Evolutionary conservation across 257 asterid genomes (phyloP), one percentile per base, ranked within the genome.

Genomic region (Solanum phureja): DNA sequence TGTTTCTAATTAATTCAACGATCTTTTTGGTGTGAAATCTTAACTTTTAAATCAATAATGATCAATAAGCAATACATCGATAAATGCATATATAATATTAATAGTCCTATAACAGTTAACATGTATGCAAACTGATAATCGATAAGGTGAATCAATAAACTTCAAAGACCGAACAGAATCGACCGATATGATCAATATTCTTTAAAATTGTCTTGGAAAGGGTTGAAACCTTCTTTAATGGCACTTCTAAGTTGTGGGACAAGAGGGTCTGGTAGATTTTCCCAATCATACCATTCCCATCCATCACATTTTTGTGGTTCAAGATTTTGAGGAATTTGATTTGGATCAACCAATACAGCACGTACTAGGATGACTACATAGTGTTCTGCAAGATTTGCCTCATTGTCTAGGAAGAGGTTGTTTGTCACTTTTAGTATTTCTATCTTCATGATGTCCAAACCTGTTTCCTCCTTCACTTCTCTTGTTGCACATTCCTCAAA

Each of bases 291-390:
- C 95, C 96, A 94, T 58, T 91, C 93, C 98, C 96, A 92, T 1
- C 96, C 94, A 86, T 92, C 94, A 10, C 95, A 94, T 34, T 92
- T 92, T 11, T 94, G 93, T 37, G 94, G 95, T 91, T 94, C 98
- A 8, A 42, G 84, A 89, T 92, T 92, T 46, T 49, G 84, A 5
- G 95, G 91, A 11, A 27, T 23, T 71, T 88, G 94, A 72, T 31
- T 37, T 1, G 90, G 90, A 83, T 91, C 93, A 2, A 82, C 91
- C 88, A 89, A 83, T 42, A 84, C 14, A 6, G 94, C 93, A 2
- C 98, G 92, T 91, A 94, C 62, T 7, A 91, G 69, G 46, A 94
- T 62, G 18, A 92, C 93, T 23, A 94, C 94, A 23, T 92, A 75
- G 31, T 94, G 95, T 40, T 88, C 31, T 44, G 91, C 89, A 29